phyloP scores from a whole-genome alignment of 345 rosid species.

The Psidium friedrichsthalianum region DNA sequence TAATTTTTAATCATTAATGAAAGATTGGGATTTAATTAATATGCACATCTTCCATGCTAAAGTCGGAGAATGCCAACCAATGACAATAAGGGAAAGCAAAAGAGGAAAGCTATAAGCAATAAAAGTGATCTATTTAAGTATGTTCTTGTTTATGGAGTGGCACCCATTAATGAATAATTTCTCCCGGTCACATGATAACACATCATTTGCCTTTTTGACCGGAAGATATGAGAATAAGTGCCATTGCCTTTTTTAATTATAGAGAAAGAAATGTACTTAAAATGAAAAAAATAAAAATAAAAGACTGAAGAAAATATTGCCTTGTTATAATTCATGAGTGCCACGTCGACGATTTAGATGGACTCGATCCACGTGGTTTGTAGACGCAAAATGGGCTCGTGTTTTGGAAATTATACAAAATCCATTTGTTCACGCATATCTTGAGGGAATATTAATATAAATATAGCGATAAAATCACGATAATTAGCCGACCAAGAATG shows the following conservation, averaged over 20 bases:
- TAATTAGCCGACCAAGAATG: neutral
- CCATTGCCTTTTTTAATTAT: neutral
- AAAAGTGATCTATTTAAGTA: neutral
- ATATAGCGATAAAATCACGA: neutral
- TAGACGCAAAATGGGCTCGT: neutral
- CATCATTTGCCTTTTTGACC: neutral
- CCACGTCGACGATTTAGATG: neutral
- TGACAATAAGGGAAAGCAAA: neutral
- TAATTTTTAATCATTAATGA: neutral
- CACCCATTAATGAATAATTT: neutral
- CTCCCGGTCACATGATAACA: neutral
- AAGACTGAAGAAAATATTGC: neutral
- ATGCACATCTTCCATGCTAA: neutral
- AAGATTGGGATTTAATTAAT: neutral
- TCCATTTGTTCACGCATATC: fast-evolving
- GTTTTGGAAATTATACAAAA: neutral
- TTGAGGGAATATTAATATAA: neutral
- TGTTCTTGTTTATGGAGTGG: neutral
- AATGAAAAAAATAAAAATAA: neutral
- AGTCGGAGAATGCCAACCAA: neutral
- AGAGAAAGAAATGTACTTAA: neutral
- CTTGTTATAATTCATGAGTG: neutral
- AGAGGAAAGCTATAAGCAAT: neutral
- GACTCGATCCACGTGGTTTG: neutral
- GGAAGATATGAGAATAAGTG: neutral